Percentiles rank a stretch among this genome's conserved stretches.
Evolutionary conservation across 345 rosid genomes (phyloP).

Genomic region (Hypericum androsaemum): DNA sequence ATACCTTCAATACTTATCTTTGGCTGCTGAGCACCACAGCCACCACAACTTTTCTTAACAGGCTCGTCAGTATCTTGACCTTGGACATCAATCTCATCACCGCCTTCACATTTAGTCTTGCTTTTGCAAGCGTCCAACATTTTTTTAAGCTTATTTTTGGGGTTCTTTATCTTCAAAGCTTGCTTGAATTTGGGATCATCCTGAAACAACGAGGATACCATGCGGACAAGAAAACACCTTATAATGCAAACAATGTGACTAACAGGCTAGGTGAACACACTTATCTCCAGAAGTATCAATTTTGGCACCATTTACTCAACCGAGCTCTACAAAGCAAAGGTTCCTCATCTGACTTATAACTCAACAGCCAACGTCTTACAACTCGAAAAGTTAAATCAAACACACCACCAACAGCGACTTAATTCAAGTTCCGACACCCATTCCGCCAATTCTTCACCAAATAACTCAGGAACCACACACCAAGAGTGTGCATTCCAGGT

Average conservation of each 20-base stretch:
- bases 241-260: too few species aligned
- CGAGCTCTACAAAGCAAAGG: too few species aligned
- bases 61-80: conserved; percentile 64
- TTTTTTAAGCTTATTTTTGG: conserved; percentile 77
- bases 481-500: too few species aligned
- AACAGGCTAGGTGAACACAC: too few species aligned
- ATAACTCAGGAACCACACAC: too few species aligned
- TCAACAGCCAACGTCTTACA: conserved; percentile 4
- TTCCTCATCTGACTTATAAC: conserved; percentile 1
- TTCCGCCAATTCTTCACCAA: too few species aligned
- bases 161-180: conserved; percentile 86
- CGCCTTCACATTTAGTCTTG: conserved; percentile 86
- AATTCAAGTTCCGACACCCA: too few species aligned
- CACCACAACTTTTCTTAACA: conserved; percentile 70
- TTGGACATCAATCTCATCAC: conserved; percentile 63
- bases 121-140: conserved; percentile 85
- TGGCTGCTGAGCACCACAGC: conserved; percentile 93
- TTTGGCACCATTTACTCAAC: too few species aligned
- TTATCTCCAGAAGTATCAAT: too few species aligned
- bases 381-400: too few species aligned
- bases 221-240: too few species aligned
- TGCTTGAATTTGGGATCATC: conserved; percentile 93
- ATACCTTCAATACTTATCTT: conserved; percentile 87
- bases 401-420: too few species aligned
- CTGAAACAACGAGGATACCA: conserved; percentile 19